A percentile compares a stretch with the other conserved stretches of the same genome.
phyloP scores from a whole-genome alignment of 1,284 basidiomycete species.

The Pterula multifida region DNA sequence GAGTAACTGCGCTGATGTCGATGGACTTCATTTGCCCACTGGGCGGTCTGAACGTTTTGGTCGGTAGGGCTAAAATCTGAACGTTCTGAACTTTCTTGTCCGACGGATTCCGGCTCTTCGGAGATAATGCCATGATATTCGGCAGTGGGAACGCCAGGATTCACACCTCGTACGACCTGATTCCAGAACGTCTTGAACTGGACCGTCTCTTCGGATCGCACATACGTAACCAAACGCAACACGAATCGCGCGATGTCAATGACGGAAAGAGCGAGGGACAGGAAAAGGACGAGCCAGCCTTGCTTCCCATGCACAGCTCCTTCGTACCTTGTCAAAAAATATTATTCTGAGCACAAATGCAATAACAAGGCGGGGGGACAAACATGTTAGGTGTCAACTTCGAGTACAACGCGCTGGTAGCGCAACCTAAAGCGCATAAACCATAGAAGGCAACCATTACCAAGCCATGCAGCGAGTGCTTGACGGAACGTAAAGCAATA shows the following conservation, averaged over 20 bases:
- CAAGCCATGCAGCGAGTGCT: conserved; percentile 47
- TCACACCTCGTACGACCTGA: conserved; percentile 36
- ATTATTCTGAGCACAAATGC: conserved; percentile 9
- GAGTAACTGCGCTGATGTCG: conserved; percentile 26
- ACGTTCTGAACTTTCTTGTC: neutral
- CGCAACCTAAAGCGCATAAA: conserved; percentile 43
- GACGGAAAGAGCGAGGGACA: conserved; percentile 43
- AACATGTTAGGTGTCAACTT: conserved; percentile 74
- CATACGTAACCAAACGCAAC: conserved; percentile 35
- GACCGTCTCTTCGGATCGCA: conserved; percentile 30
- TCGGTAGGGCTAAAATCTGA: neutral
- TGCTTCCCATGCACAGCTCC: conserved; percentile 47
- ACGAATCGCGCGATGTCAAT: conserved; percentile 41
- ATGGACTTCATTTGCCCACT: conserved; percentile 35
- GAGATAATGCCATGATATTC: conserved; percentile 26
- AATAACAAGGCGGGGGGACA: conserved; percentile 16
- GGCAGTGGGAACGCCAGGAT: conserved; percentile 40
- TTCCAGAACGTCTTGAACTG: conserved; percentile 41
- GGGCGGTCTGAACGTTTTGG: conserved; percentile 14
- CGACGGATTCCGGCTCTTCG: conserved; percentile 25
- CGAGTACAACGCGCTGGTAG: conserved; percentile 51
- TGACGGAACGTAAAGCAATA: conserved; percentile 62
- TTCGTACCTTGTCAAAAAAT: conserved; percentile 43
- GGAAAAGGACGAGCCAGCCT: conserved; percentile 48
- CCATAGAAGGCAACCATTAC: conserved; percentile 48